phyloP scores from a whole-genome alignment of 78 protist species.

The Cavenderia fasciculata region DNA sequence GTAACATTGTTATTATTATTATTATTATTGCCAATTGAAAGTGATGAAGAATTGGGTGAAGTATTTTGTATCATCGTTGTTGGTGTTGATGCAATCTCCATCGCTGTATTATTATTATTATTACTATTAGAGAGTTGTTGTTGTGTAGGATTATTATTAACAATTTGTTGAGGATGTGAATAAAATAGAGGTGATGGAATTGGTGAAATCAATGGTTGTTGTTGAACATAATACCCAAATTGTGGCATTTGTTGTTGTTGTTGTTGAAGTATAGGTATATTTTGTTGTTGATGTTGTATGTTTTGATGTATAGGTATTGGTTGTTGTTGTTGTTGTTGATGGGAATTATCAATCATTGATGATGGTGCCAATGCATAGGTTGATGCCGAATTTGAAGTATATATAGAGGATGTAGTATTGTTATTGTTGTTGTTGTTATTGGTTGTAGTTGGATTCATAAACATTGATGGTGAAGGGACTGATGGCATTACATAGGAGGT shows the following conservation, averaged over 20 bases:
- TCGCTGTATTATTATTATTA: background rate
- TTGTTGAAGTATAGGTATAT: background rate
- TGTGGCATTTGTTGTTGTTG: conserved; percentile 3
- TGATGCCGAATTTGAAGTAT: background rate
- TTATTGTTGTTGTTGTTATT: background rate
- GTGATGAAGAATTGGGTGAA: background rate
- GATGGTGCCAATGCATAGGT: background rate
- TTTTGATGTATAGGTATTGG: background rate
- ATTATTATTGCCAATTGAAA: background rate
- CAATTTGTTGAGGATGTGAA: background rate
- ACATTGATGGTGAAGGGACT: too few species aligned
- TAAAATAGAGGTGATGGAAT: background rate
- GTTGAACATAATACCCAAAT: background rate
- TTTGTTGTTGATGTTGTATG: background rate
- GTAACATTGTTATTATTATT: background rate
- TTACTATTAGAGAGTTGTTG: background rate
- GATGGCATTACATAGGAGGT: too few species aligned
- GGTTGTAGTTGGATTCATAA: background rate
- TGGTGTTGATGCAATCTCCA: background rate
- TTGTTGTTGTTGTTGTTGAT: conserved; percentile 9
- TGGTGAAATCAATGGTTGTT: background rate
- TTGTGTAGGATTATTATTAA: background rate
- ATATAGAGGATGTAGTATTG: background rate
- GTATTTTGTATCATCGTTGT: background rate
- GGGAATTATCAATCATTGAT: background rate